Percentiles rank a stretch among this genome's conserved stretches.
Conservation (phyloP, 495 filamentous ascomycete species). For the Umbilicaria muhlenbergii region DNA sequence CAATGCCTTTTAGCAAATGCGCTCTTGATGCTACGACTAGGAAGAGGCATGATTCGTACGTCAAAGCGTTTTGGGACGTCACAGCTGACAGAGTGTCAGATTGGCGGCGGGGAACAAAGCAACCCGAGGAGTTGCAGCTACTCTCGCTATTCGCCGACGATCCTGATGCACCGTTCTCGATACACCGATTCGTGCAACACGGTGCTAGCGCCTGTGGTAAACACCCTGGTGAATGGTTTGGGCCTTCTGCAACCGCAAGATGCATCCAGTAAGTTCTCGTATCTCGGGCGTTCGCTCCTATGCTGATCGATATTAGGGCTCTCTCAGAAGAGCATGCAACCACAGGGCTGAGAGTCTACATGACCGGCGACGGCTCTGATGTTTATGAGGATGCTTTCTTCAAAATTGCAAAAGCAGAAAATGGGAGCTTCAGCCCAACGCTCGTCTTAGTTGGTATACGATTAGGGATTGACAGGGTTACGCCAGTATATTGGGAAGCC, state of each 20-base stretch:
- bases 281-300: not conserved
- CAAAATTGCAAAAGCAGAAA: slow-evolving; percentile 49
- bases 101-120: slow-evolving; percentile 53
- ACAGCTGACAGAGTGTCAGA: slow-evolving; percentile 33
- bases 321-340: slow-evolving; percentile 45
- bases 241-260: slow-evolving; percentile 89
- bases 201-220: slow-evolving; percentile 83
- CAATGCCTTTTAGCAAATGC: slow-evolving; percentile 88
- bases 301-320: slow-evolving; percentile 37
- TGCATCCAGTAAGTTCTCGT: slow-evolving; percentile 70
- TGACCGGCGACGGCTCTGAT: slow-evolving; percentile 76
- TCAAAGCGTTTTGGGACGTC: not conserved
- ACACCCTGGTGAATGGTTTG: slow-evolving; percentile 97
- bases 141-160: slow-evolving; percentile 80
- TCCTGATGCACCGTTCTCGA: slow-evolving; percentile 75
- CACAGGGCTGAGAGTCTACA: slow-evolving; percentile 60
- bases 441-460: slow-evolving; percentile 77
- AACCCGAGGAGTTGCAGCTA: slow-evolving; percentile 51
- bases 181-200: slow-evolving; percentile 84
- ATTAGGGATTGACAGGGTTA: slow-evolving; percentile 86
- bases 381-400: slow-evolving; percentile 84
- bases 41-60: slow-evolving; percentile 45
- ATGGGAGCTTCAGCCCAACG: slow-evolving; percentile 58
- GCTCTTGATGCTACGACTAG: slow-evolving; percentile 51
- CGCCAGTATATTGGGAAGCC: slow-evolving; percentile 80